phyloP scores from a whole-genome alignment of 2,329 filamentous ascomycete species.

The Exophiala bonariae region DNA sequence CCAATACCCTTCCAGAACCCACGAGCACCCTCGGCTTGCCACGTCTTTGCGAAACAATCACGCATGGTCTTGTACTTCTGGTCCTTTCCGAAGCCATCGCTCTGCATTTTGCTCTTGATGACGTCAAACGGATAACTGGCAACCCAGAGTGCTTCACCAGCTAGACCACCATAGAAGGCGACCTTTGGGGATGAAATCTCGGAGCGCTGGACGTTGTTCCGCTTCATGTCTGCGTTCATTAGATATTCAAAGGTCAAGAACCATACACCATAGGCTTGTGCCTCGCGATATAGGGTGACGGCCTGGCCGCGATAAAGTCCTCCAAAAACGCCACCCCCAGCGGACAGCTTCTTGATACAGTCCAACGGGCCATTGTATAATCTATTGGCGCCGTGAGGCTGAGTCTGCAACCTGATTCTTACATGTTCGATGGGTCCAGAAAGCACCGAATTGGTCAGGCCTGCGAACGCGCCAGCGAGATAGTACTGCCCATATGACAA shows the following conservation, averaged over 20 bases:
- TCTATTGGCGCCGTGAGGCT: slow-evolving; percentile 74
- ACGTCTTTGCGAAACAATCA: slow-evolving; percentile 85
- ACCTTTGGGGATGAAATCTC: slow-evolving; percentile 83
- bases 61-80: slow-evolving; percentile 79
- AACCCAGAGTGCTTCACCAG: slow-evolving; percentile 92
- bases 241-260: slow-evolving; percentile 94
- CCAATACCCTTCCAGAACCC: slow-evolving; percentile 96
- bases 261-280: slow-evolving; percentile 93
- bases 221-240: slow-evolving; percentile 84
- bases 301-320: slow-evolving; percentile 85
- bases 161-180: slow-evolving; percentile 86
- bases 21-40: slow-evolving; percentile 68
- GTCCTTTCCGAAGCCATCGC: slow-evolving; percentile 76
- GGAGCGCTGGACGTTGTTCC: slow-evolving; percentile 72
- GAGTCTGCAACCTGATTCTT: slow-evolving; percentile 91
- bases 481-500: slow-evolving; percentile 88
- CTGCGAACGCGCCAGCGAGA: slow-evolving; percentile 85
- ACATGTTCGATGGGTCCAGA: slow-evolving; percentile 96
- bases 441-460: slow-evolving; percentile 82
- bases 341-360: slow-evolving; percentile 81
- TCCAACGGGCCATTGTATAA: slow-evolving; percentile 85
- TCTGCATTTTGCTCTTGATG: slow-evolving; percentile 99
- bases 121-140: slow-evolving; percentile 95
- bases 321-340: slow-evolving; percentile 65
- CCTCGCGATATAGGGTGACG: slow-evolving; percentile 85